Evolutionary conservation across 805 yeast species (phyloP).

Genomic region (Pichia phayaonensis): DNA sequence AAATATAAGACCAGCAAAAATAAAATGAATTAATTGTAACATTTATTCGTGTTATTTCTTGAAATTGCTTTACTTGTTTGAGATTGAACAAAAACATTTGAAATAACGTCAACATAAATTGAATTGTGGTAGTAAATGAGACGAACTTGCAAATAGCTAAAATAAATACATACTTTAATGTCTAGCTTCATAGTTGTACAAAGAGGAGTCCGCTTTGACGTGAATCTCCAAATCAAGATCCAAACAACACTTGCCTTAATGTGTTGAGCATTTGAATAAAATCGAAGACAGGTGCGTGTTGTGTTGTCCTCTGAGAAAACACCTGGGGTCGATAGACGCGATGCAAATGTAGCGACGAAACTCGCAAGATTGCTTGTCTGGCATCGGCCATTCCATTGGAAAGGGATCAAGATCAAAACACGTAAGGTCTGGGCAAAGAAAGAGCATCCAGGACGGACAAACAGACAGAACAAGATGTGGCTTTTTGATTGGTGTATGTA

Average conservation of each 20-base stretch:
- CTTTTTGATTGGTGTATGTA: constrained; percentile 34
- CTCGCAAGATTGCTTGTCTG: not conserved
- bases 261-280: not conserved
- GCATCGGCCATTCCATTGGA: not conserved
- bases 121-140: not conserved
- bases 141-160: not conserved
- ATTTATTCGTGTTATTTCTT: no score
- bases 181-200: constrained; percentile 38
- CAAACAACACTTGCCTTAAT: not conserved
- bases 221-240: no score
- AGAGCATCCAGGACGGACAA: not conserved
- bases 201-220: not conserved
- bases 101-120: not conserved
- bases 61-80: not conserved
- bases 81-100: not conserved
- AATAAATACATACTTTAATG: constrained; percentile 32
- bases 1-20: no score
- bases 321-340: not conserved
- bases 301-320: not conserved
- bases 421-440: not conserved
- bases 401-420: not conserved
- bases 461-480: constrained; percentile 28
- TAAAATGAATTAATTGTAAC: no score
- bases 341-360: not conserved
- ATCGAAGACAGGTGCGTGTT: not conserved